Percentiles rank a stretch among this genome's conserved stretches.
phyloP scores from a whole-genome alignment of 768 basidiomycete genomes.

The Russula compacta region DNA sequence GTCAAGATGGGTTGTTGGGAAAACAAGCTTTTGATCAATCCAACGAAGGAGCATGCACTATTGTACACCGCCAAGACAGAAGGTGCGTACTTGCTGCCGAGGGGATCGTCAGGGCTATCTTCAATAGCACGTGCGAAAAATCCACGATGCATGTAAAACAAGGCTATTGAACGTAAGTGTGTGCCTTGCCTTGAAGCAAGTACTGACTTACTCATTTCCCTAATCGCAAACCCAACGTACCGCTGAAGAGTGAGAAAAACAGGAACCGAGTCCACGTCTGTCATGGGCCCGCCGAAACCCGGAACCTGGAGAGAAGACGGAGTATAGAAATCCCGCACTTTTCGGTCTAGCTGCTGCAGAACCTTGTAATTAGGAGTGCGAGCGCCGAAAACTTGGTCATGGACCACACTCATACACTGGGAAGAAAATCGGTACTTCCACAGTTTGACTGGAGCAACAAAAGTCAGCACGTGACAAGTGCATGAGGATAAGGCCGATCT shows the following conservation, averaged over 20 bases:
- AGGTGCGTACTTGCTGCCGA: conserved; percentile 59
- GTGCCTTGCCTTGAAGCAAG: neutral
- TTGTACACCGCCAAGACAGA: conserved; percentile 62
- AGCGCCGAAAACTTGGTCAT: conserved; percentile 62
- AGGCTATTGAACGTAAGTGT: conserved; percentile 29
- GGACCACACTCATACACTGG: conserved; percentile 53
- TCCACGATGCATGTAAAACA: conserved; percentile 68
- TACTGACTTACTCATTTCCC: conserved; percentile 49
- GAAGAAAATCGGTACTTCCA: conserved; percentile 65
- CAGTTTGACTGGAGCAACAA: conserved; percentile 38
- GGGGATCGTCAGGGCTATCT: conserved; percentile 52
- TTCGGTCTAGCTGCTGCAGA: conserved; percentile 57
- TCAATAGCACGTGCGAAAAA: conserved; percentile 66
- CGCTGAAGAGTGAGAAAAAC: conserved; percentile 59
- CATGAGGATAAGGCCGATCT: conserved; percentile 21
- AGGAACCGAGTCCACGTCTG: conserved; percentile 36
- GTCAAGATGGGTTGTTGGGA: conserved; percentile 58
- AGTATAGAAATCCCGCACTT: conserved; percentile 52
- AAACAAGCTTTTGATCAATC: conserved; percentile 52
- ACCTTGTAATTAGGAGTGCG: conserved; percentile 50
- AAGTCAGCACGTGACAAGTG: neutral
- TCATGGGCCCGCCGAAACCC: conserved; percentile 44
- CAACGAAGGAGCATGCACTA: conserved; percentile 62
- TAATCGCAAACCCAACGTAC: conserved; percentile 56
- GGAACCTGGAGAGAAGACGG: conserved; percentile 57